Base-by-base conservation (phyloP, 192 early-diverging fungal species). In the Chytriomyces hyalinus region DNA sequence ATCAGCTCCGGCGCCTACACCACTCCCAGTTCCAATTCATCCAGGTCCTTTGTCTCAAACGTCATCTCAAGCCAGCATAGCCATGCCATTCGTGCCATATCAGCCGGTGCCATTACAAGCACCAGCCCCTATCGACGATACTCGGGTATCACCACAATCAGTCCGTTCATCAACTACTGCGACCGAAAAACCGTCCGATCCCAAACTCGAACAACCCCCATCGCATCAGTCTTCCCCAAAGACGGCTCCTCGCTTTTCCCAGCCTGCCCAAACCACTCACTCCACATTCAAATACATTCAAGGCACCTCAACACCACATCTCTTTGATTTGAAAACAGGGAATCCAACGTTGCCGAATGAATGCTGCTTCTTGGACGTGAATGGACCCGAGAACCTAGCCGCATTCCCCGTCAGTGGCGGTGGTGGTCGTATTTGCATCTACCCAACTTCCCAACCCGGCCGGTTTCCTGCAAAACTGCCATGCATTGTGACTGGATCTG, bases 351-450 rank as follows among this genome's bases (percentile, higher is more conserved):
- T 87, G 20, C 78, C 85, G 10, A 85, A 85, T 61, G 89, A 90
- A 62, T 83, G 84, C 60, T 86, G 84, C 47, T 76, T 87, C 8
- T 84, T 92, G 24, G 71, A 90, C 82, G 84, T 83, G 0, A 92
- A 89, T 61, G 45, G 70, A 60, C 36, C 36, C 36, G 36, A 36
- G 36, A 86, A 81, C 69, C 92, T 87, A 48, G 79, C 95, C 59
- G 92, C 93, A 0, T 85, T 95, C 24, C 88, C 93, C 13, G 82
- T 94, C 50, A 72, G 83, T 15, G 96, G 95, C 22, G 83, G 90
- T 44, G 96, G 96, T 24, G 96, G 96, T 20, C 87, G 93, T 69
- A 70, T 97, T 61, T 93, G 86, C 2, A 84, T 96, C 26, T 82
- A 92, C 70, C 83, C 88, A n/a, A 79, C 84, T 2, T 79, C 50